Conservation (phyloP, 768 basidiomycete species). For the Chalciporus chontae region DNA sequence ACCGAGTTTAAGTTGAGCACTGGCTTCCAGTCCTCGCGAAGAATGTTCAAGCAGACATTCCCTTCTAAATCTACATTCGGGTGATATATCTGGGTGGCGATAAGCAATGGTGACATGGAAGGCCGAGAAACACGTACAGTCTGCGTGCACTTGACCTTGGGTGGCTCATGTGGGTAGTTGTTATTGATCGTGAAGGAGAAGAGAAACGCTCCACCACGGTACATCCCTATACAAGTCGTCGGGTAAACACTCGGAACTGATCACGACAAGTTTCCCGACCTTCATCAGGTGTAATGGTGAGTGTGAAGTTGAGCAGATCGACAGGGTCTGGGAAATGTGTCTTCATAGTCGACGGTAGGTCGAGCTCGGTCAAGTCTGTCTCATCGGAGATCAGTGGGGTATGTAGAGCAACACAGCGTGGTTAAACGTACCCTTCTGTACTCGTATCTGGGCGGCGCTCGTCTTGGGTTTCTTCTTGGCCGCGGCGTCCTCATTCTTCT, state of each 20-base stretch:
- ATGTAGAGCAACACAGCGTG: neutral
- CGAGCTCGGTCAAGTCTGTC: conserved; percentile 92
- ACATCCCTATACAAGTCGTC: conserved; percentile 70
- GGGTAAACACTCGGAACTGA: conserved; percentile 3
- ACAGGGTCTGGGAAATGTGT: conserved; percentile 89
- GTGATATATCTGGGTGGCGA: conserved; percentile 80
- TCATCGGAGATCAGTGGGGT: conserved; percentile 5
- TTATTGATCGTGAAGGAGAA: conserved; percentile 97
- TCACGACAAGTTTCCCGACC: conserved; percentile 44
- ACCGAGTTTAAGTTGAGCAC: conserved; percentile 96
- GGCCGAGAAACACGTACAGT: conserved; percentile 52
- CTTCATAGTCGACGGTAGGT: conserved; percentile 94
- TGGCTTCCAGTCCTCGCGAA: conserved; percentile 99
- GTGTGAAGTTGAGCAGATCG: conserved; percentile 94
- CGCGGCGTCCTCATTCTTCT: conserved; percentile 97
- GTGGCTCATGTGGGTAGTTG: conserved; percentile 99
- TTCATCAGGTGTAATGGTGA: conserved; percentile 96
- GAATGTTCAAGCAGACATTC: conserved; percentile 97
- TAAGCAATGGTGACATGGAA: conserved; percentile 6
- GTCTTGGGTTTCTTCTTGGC: conserved; percentile 99
- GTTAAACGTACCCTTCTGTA: conserved; percentile 84
- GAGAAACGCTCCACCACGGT: conserved; percentile 89
- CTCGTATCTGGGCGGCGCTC: conserved; percentile 95
- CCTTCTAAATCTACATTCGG: conserved; percentile 98
- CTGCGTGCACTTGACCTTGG: conserved; percentile 97